Evolutionary conservation across 352 stramenopile genomes (phyloP).

Genomic region (Globisporangium uncinulatum): DNA sequence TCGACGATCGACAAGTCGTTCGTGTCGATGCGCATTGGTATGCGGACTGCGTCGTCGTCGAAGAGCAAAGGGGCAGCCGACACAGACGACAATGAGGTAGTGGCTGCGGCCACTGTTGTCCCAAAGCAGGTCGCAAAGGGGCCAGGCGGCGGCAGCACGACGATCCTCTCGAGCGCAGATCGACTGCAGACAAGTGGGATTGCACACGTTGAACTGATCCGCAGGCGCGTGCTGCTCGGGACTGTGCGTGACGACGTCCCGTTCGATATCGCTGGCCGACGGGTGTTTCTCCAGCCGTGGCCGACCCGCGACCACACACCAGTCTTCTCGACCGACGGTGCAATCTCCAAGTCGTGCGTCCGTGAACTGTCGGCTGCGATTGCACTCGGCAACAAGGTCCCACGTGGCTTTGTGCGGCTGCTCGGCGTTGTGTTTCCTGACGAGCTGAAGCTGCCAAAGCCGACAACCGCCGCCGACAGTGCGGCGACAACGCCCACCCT

Average conservation of each 20-base stretch:
- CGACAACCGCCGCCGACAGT: conserved; percentile 1
- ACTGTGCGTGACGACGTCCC: conserved; percentile 25
- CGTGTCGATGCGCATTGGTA: conserved; percentile 3
- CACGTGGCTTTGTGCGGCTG: conserved; percentile 52
- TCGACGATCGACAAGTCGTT: conserved; percentile 11
- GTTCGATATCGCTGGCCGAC: conserved; percentile 41
- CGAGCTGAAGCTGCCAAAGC: conserved; percentile 18
- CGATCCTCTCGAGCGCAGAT: conserved; percentile 15
- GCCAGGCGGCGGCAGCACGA: conserved; percentile 12
- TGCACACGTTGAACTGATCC: conserved; percentile 49
- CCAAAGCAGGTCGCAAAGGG: conserved; percentile 20
- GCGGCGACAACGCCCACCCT: conserved; percentile 15
- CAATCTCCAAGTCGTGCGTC: conserved; percentile 45
- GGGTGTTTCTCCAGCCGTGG: conserved; percentile 75
- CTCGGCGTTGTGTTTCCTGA: conserved; percentile 70
- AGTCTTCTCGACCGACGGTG: conserved; percentile 39
- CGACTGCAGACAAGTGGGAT: conserved; percentile 39
- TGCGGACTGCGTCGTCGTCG: background rate
- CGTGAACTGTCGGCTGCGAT: conserved; percentile 50
- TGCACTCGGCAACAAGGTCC: conserved; percentile 31
- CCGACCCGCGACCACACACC: conserved; percentile 60
- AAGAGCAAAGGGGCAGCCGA: background rate
- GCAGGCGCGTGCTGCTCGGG: conserved; percentile 62
- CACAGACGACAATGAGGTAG: background rate
- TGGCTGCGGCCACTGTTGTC: conserved; percentile 25